Evolutionary conservation across 2,329 filamentous ascomycete species (phyloP), one percentile per base, ranked within the genome.

Genomic region (Neurospora sp.): DNA sequence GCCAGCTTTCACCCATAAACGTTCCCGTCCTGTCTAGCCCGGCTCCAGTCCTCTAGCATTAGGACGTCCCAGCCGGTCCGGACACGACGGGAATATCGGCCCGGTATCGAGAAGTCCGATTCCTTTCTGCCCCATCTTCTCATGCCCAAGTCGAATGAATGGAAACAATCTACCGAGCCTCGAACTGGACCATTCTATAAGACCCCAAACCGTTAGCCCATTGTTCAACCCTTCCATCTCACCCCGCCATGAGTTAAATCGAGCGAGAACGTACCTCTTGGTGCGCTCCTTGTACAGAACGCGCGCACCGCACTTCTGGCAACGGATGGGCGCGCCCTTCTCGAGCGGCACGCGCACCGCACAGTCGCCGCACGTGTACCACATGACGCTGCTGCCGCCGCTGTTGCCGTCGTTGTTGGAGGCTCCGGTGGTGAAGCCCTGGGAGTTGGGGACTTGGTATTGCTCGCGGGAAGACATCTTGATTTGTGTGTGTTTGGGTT

Each of bases 241-340:
- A 28, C 28, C 28, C 28, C 28, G 28, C 28, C 28, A 28, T 28
- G 28, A 28, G 28, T 1, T 28, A 28, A 28, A 28, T 28, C 28
- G 28, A 28, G 28, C 28, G 28, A 28, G 28, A 28, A 39, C 91
- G 81, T 80, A 97, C 96, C 96, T 89, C 86, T 97, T 97, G 66
- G 96, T 99, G 78, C 96, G 84, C 87, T 97, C 93, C 88, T 99
- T 99, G 83, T 98, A 98, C 75, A 99, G 83, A 72, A 99, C 93
- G 74, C 96, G 90, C 78, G 97, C 96, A 8, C 96, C 96, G 80
- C 96, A 99, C 82, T 94, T 92, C 80, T 92, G 91, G 85, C 93
- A 97, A 38, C 93, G 87, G 75, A 97, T 95, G 40, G 91, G 89
- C 77, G 96, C 93, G 73, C 89, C 90, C 75, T 90, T 88, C 81